phyloP scores from a whole-genome alignment of 441 rosid species.

The Metrosideros polymorpha region DNA sequence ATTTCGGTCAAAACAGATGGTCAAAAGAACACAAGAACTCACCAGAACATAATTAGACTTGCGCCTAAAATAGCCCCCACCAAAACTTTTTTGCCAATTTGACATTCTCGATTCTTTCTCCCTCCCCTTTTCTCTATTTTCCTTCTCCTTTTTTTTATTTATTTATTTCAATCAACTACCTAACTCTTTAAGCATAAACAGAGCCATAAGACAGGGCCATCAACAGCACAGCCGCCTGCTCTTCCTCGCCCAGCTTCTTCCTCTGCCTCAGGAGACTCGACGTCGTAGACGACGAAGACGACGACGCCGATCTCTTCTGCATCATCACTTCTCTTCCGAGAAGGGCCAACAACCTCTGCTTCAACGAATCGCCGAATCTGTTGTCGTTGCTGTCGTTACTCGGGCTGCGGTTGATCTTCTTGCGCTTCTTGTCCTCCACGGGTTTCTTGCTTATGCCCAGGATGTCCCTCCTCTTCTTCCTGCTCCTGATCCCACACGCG shows the following conservation, averaged over 20 bases:
- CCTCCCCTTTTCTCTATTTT: neutral
- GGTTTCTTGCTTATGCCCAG: slow-evolving; percentile 26
- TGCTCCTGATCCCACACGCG: slow-evolving; percentile 85
- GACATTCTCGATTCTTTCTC: neutral
- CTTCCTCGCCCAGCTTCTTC: slow-evolving; percentile 74
- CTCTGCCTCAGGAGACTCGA: slow-evolving; percentile 51
- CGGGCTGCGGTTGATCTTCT: slow-evolving; percentile 8
- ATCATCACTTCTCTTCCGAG: slow-evolving; percentile 55
- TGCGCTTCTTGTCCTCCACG: slow-evolving; percentile 35
- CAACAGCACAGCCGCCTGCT: slow-evolving; percentile 78
- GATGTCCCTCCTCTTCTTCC: slow-evolving; percentile 47
- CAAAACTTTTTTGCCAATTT: neutral
- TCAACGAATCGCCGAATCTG: slow-evolving; percentile 32
- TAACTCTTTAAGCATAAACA: slow-evolving; percentile 38
- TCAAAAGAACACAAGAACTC: neutral
- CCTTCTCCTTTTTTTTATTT: neutral
- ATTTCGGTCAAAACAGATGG: neutral
- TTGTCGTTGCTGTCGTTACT: neutral
- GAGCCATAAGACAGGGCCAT: slow-evolving; percentile 85
- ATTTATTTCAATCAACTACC: neutral
- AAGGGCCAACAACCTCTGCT: slow-evolving; percentile 37
- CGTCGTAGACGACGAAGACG: neutral
- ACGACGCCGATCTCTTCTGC: slow-evolving; percentile 19
- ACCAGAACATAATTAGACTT: neutral
- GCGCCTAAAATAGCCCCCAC: neutral